Base-by-base conservation (phyloP, 106 monocot species). In the Agapanthus africanus region DNA sequence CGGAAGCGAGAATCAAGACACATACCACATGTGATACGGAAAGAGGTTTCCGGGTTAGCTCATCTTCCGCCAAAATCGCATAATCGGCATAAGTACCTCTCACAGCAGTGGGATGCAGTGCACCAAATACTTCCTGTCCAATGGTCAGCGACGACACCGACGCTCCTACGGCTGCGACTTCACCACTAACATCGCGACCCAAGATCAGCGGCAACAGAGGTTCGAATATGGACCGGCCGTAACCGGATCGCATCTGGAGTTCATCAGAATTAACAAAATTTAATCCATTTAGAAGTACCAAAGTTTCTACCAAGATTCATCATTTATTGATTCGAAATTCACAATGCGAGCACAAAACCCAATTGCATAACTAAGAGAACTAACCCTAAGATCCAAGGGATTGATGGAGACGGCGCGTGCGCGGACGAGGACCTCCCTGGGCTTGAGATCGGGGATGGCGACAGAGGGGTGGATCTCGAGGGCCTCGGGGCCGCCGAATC, bases 161-260 rank as follows among this genome's bases (percentile, higher is more conserved):
- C 54, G 82, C 44, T 47, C 97, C 97, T 50, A 85, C 77, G 5
- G 97, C 92, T 33, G 80, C 89, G 68, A 99, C 89, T 81, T 99
- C 97, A 37, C 97, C 97, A 62, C 97, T 99, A 18, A 99, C 41
- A 82, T 99, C 97, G 26, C 97, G 92, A 28, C 97, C 97, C 59
- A 90, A 49, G 63, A 99, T 97, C 62, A 97, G 61, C 0, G 97
- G 97, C 67, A 99, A 62, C 23, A 87, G 82, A 11, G 92, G 79
- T 69, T 79, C 84, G 67, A 90, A 99, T 79, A 99, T 84, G 0
- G 92, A 93, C 47, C 97, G 88, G 2, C 97, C 97, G 59, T 92
- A 99, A 40, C 97, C 97, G 64, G 91, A 75, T 69, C 92, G 75
- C 92, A 99, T 83, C 97, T 99, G 69, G 61, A 77, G n/a, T n/a